A percentile compares a stretch with the other conserved stretches of the same genome.
These are phyloP conservation scores for Exophiala aquamarina DNA, from an alignment of 2,329 filamentous ascomycete species.

Conservation along the genomic window DNA sequence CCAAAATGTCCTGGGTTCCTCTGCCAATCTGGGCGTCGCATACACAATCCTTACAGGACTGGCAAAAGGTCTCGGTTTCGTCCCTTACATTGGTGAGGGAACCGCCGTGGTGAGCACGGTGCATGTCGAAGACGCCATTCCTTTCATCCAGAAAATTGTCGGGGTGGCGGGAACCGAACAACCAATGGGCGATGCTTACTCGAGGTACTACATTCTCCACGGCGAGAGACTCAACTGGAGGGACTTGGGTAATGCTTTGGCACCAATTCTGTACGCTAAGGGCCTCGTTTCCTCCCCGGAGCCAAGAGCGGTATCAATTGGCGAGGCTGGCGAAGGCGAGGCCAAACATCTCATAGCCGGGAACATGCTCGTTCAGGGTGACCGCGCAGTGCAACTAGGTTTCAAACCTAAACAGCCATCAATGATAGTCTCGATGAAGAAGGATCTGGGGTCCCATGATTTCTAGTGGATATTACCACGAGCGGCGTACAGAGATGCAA, in stretches of 20 bases:
- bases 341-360: too few species aligned
- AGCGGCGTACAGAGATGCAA: too few species aligned
- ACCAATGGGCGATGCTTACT: conserved; percentile 14
- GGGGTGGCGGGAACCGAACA: conserved; percentile 15
- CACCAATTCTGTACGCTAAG: conserved; percentile 14
- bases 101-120: conserved; percentile 13
- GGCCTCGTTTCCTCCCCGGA: too few species aligned
- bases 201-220: conserved; percentile 18
- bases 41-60: conserved; percentile 11
- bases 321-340: too few species aligned
- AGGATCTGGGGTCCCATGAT: too few species aligned
- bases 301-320: too few species aligned
- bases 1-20: conserved; percentile 9
- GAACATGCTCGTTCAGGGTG: too few species aligned
- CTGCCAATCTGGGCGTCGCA: conserved; percentile 9
- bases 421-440: too few species aligned
- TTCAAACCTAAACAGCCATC: too few species aligned
- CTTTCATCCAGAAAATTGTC: conserved; percentile 18
- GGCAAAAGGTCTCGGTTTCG: conserved; percentile 10
- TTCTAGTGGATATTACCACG: too few species aligned
- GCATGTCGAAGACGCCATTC: conserved; percentile 14
- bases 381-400: too few species aligned
- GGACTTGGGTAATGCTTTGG: conserved; percentile 11
- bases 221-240: conserved; percentile 18
- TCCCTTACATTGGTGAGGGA: conserved; percentile 18